A percentile compares a stretch with the other conserved stretches of the same genome.
Conservation (phyloP, 2,329 filamentous ascomycete species). For the Ophiostoma pallidulum region DNA sequence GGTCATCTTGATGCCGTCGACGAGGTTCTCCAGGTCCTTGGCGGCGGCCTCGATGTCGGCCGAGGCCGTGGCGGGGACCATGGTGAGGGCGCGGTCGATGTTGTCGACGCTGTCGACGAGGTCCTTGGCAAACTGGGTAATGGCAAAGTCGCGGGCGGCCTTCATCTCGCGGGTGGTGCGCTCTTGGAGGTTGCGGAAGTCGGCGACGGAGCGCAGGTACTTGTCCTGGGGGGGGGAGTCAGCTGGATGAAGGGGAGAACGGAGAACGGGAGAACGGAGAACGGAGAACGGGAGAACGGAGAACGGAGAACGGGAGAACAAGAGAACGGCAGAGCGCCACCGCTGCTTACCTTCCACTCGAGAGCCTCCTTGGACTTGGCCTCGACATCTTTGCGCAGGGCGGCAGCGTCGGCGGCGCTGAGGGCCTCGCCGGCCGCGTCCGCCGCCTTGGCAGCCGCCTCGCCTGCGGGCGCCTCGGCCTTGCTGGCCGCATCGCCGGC, state of each 20-base stretch:
- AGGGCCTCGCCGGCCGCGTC: slow-evolving; percentile 18
- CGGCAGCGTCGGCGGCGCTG: not conserved
- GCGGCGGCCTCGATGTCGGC: slow-evolving; percentile 47
- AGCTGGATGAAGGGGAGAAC: not conserved
- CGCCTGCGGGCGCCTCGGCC: slow-evolving; percentile 17
- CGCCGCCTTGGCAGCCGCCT: slow-evolving; percentile 20
- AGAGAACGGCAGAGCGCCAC: too few relatives aligned
- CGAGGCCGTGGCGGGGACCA: slow-evolving; percentile 50
- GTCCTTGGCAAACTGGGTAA: slow-evolving; percentile 91
- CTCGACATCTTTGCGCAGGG: slow-evolving; percentile 9
- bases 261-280: not conserved
- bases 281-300: not conserved
- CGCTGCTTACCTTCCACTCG: slow-evolving; percentile 80
- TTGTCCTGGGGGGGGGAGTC: slow-evolving; percentile 57
- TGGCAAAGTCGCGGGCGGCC: slow-evolving; percentile 80
- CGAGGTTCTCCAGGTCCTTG: slow-evolving; percentile 68
- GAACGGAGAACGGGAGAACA: not conserved
- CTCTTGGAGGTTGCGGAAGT: slow-evolving; percentile 97
- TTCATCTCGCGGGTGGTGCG: slow-evolving; percentile 87
- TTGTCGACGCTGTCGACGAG: slow-evolving; percentile 94
- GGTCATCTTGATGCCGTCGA: slow-evolving; percentile 92
- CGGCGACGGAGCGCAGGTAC: slow-evolving; percentile 86
- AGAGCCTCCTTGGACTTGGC: slow-evolving; percentile 23
- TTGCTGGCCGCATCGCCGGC: slow-evolving; percentile 26
- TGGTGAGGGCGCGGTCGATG: slow-evolving; percentile 81